A percentile compares a stretch with the other conserved stretches of the same genome.
Evolutionary conservation across 163 green algal genomes (phyloP).

Genomic region (Smithsoniella earleae): DNA sequence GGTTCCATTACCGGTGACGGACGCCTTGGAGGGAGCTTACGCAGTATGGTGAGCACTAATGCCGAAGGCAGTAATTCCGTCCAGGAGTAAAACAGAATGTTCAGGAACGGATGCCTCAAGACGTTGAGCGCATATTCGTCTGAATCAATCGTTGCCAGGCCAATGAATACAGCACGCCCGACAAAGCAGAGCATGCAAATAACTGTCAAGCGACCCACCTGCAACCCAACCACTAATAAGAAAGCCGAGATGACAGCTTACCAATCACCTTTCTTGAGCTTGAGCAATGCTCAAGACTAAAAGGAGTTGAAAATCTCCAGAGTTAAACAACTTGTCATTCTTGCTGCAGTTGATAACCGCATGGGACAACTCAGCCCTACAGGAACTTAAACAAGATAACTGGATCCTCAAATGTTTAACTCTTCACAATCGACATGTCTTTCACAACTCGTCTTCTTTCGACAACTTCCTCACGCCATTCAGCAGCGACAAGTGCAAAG

Average conservation of each 20-base stretch:
- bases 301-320: too few relatives aligned
- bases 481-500: too few relatives aligned
- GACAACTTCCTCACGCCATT: too few relatives aligned
- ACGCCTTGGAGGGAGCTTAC: constrained; percentile 88
- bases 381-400: too few relatives aligned
- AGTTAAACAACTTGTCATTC: too few relatives aligned
- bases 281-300: background rate
- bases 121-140: constrained; percentile 78
- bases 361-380: too few relatives aligned
- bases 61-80: constrained; percentile 81
- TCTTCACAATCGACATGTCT: too few relatives aligned
- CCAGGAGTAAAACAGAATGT: constrained; percentile 72
- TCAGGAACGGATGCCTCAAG: constrained; percentile 77
- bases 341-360: too few relatives aligned
- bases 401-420: too few relatives aligned
- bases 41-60: constrained; percentile 92
- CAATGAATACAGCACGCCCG: constrained; percentile 57
- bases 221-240: background rate
- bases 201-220: constrained; percentile 56
- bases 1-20: too few relatives aligned
- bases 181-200: constrained; percentile 90
- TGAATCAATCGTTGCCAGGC: constrained; percentile 61
- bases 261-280: too few relatives aligned
- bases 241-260: background rate
- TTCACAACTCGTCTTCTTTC: too few relatives aligned